phyloP scores from a whole-genome alignment of 331 rosid species.

The Rhamnella rubrinervis region DNA sequence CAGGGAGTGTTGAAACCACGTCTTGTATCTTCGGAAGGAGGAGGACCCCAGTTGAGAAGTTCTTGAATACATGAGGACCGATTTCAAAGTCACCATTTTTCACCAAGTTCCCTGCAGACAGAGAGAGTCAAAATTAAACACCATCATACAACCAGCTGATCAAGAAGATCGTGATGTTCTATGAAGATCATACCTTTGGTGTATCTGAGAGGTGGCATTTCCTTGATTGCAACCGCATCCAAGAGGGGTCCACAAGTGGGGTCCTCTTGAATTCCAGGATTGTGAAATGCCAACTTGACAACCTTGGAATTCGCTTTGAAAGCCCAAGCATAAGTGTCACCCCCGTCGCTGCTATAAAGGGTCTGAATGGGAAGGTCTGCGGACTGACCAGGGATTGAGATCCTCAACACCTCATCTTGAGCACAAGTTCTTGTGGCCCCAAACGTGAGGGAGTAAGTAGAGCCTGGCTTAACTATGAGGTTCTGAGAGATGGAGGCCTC shows the following conservation, averaged over 20 bases:
- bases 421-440: slow-evolving; percentile 60
- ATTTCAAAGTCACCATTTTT: slow-evolving; percentile 46
- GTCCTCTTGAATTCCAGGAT: slow-evolving; percentile 51
- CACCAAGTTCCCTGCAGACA: slow-evolving; percentile 39
- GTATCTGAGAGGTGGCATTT: slow-evolving; percentile 27
- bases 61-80: slow-evolving; percentile 55
- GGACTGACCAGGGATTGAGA: slow-evolving; percentile 24
- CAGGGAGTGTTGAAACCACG: slow-evolving; percentile 46
- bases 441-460: slow-evolving; percentile 43
- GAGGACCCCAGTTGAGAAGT: slow-evolving; percentile 51
- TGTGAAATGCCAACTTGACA: slow-evolving; percentile 44
- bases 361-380: slow-evolving; percentile 46
- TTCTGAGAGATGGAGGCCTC: slow-evolving; percentile 52
- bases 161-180: no score
- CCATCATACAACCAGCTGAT: neutral
- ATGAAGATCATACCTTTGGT: slow-evolving; percentile 19
- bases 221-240: slow-evolving; percentile 50
- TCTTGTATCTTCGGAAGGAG: slow-evolving; percentile 41
- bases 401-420: slow-evolving; percentile 41
- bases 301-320: slow-evolving; percentile 26
- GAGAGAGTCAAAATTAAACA: neutral
- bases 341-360: slow-evolving; percentile 41
- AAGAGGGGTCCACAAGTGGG: slow-evolving; percentile 62
- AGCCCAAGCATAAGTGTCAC: slow-evolving; percentile 50
- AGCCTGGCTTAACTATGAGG: slow-evolving; percentile 26